These are phyloP conservation scores for Selenicereus undatus DNA, from an alignment of 148 eudicot genomes.

Conservation along the genomic window DNA sequence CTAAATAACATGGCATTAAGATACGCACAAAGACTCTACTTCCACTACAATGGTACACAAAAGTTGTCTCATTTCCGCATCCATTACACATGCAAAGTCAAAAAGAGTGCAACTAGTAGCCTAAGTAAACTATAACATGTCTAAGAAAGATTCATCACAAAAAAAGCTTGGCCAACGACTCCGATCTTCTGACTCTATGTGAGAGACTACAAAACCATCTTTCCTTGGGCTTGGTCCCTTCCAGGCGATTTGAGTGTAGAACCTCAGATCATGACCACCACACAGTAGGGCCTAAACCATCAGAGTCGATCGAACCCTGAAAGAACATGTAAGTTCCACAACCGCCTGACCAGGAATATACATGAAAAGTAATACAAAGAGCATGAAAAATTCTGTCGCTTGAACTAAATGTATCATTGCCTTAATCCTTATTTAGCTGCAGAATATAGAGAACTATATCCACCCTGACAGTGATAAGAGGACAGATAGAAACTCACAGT, in stretches of 20 bases:
- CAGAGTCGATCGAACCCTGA: constrained; percentile 60
- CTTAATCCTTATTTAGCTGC: not conserved
- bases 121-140: too few relatives aligned
- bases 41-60: too few relatives aligned
- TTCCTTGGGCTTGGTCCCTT: not conserved
- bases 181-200: not conserved
- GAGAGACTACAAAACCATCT: not conserved
- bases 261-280: constrained; percentile 60
- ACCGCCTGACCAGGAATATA: too few relatives aligned
- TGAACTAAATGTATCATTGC: not conserved
- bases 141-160: not conserved
- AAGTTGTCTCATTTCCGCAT: too few relatives aligned
- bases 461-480: not conserved
- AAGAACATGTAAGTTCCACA: not conserved
- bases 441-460: not conserved
- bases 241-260: not conserved
- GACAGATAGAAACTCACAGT: constrained; percentile 48
- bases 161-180: not conserved
- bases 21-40: too few relatives aligned
- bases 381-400: not conserved
- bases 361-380: too few relatives aligned
- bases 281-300: constrained; percentile 66
- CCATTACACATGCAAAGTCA: too few relatives aligned
- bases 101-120: too few relatives aligned
- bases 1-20: too few relatives aligned